Conservation (phyloP, 768 basidiomycete genomes). For the Tylopilus sp. region DNA sequence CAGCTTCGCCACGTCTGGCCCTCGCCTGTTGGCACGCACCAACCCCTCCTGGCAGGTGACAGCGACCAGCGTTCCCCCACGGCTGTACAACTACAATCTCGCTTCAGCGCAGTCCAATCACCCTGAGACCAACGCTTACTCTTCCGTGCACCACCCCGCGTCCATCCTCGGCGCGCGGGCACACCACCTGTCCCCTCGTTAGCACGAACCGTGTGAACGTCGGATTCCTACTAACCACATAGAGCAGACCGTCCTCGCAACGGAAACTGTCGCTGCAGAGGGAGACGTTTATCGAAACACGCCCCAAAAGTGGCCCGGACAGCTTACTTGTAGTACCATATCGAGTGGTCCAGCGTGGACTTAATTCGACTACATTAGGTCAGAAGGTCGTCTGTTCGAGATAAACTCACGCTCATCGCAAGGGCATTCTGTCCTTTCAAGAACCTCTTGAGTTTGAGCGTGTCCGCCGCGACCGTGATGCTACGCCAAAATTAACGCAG, state of each 20-base stretch:
- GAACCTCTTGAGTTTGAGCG: conserved; percentile 50
- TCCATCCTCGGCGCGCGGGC: conserved; percentile 61
- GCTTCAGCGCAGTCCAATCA: conserved; percentile 5
- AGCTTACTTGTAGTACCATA: conserved; percentile 73
- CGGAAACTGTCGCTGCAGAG: conserved; percentile 61
- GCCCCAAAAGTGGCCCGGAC: not conserved
- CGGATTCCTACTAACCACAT: conserved; percentile 50
- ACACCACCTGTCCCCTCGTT: conserved; percentile 47
- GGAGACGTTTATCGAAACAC: not conserved
- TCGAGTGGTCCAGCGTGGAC: conserved; percentile 74
- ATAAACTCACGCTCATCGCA: conserved; percentile 57
- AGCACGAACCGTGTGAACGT: not conserved
- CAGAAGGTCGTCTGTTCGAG: not conserved
- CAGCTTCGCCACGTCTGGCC: conserved; percentile 32
- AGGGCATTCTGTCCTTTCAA: conserved; percentile 48
- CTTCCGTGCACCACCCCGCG: conserved; percentile 68
- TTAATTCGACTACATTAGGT: conserved; percentile 8
- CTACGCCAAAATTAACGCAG: conserved; percentile 35
- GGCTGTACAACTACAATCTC: conserved; percentile 60
- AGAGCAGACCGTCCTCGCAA: conserved; percentile 78
- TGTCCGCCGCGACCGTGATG: conserved; percentile 50
- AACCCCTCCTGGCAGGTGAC: conserved; percentile 81
- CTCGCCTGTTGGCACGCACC: conserved; percentile 54
- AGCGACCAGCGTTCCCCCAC: conserved; percentile 62
- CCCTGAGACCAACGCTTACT: conserved; percentile 40